Percentiles rank a stretch among this genome's conserved stretches.
phyloP scores from a whole-genome alignment of 805 yeast genomes.

The Millerago galiae region DNA sequence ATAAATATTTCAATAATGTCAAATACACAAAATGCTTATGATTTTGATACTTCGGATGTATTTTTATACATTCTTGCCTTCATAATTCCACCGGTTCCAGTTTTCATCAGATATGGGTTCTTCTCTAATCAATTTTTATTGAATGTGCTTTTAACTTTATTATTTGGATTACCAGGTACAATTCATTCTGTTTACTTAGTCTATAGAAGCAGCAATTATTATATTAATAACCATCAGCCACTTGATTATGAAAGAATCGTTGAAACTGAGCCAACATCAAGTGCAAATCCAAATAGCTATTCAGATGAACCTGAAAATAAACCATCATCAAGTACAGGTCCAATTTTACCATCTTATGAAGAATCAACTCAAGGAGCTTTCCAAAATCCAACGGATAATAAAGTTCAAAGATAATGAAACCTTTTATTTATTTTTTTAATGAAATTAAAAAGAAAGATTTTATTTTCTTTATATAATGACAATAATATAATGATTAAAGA shows the following conservation, averaged over 20 bases:
- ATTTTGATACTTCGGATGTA: constrained; percentile 36
- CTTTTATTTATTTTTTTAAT: too few species aligned
- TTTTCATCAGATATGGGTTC: constrained; percentile 54
- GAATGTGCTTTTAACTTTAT: constrained; percentile 58
- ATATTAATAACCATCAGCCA: background rate
- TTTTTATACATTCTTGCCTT: constrained; percentile 53
- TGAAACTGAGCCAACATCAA: constrained; percentile 7
- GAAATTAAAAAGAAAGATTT: too few species aligned
- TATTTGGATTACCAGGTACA: constrained; percentile 75
- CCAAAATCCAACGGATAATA: constrained; percentile 17
- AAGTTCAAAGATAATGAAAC: constrained; percentile 14
- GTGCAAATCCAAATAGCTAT: background rate
- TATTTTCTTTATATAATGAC: background rate
- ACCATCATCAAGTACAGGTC: background rate
- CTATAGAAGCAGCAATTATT: constrained; percentile 2
- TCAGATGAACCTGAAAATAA: background rate
- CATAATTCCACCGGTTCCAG: constrained; percentile 71
- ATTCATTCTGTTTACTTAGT: constrained; percentile 49
- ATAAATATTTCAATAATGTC: too few species aligned
- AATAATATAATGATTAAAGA: background rate
- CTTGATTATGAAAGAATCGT: constrained; percentile 19
- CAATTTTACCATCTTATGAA: constrained; percentile 20
- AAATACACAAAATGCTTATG: constrained; percentile 1
- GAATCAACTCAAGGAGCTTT: background rate
- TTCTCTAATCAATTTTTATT: constrained; percentile 49